A percentile compares a stretch with the other conserved stretches of the same genome.
Conservation (phyloP, 192 early-diverging fungal genomes). For the Pilobolus umbonatus region DNA sequence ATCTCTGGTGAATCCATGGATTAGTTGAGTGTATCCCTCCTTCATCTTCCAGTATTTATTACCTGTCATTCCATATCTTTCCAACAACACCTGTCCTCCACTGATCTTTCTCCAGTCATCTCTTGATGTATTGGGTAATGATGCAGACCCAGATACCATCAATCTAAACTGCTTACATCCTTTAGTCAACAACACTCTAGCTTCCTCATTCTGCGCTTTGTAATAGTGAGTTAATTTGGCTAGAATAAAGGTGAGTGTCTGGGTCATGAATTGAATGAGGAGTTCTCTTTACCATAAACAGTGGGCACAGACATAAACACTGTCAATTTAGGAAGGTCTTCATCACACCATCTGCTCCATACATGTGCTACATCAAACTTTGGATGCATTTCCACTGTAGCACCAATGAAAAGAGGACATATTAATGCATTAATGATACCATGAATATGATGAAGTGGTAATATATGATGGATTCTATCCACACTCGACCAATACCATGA, state of each 20-base stretch:
- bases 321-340: conserved; percentile 48
- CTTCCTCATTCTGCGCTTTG: conserved; percentile 35
- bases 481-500: conserved; percentile 66
- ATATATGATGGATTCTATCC: conserved; percentile 72
- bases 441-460: conserved; percentile 87
- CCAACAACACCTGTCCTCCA: conserved; percentile 67
- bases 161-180: conserved; percentile 66
- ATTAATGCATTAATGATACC: conserved; percentile 66
- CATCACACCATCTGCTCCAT: conserved; percentile 60
- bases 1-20: conserved; percentile 60
- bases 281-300: conserved; percentile 54
- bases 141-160: conserved; percentile 74
- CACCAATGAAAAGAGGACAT: conserved; percentile 64
- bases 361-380: conserved; percentile 61
- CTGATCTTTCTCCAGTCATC: conserved; percentile 65
- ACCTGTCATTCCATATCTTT: conserved; percentile 82
- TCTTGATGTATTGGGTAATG: conserved; percentile 69
- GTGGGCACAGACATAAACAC: conserved; percentile 90
- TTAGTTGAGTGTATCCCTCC: not conserved
- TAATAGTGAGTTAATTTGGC: conserved; percentile 62
- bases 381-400: conserved; percentile 70
- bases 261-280: not conserved
- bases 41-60: not conserved
- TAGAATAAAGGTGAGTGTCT: not conserved
- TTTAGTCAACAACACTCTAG: conserved; percentile 36